Evolutionary conservation across 1,139 yeast species (phyloP), one percentile per base, ranked within the genome.

Genomic region (Yamadazyma blattariae): DNA sequence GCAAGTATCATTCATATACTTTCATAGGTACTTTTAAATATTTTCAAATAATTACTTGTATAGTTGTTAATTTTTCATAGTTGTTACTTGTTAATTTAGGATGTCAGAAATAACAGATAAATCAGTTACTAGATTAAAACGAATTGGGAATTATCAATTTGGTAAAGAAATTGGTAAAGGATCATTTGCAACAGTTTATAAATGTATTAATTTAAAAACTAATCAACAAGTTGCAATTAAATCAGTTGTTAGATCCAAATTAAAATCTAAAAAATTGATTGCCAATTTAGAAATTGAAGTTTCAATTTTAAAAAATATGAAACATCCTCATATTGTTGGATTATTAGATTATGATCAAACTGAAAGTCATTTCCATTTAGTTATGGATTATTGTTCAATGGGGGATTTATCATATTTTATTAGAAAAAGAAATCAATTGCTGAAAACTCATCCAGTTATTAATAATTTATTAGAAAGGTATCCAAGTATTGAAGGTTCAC

Each of bases 301-400:
- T 33, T 69, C 85, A 33, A 92, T 92, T 34, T 69, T 92, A 47
- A 88, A 89, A 63, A 79, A 84, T 34, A 74, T 92, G 71, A 80
- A 82, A 48, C 96, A 92, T 53, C 96, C 97, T 3, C 97, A 92
- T 57, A 86, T 92, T 35, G 98, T 92, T 4, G 82, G 84, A 11
- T 67, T 92, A 33, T 61, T 86, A 37, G 97, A 90, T 51, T 88
- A 87, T 55, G 79, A 82, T 42, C 84, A 87, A 52, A 84, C 96
- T 1, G 58, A 78, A 9, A 67, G 84, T 9, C 88, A 90, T 59
- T 87, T 89, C 63, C 94, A 88, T 59, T 67, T 92, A 45, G 79
- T 90, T n/a, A 92, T 92, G 97, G 97, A 92, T 56, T 92, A 88
- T 61, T 92, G 98, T 56, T 82, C 97, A 0, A 69, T 92, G 59